phyloP scores from a whole-genome alignment of 176 grass and related monocot genomes.

The Tillandsia fasciculata region DNA sequence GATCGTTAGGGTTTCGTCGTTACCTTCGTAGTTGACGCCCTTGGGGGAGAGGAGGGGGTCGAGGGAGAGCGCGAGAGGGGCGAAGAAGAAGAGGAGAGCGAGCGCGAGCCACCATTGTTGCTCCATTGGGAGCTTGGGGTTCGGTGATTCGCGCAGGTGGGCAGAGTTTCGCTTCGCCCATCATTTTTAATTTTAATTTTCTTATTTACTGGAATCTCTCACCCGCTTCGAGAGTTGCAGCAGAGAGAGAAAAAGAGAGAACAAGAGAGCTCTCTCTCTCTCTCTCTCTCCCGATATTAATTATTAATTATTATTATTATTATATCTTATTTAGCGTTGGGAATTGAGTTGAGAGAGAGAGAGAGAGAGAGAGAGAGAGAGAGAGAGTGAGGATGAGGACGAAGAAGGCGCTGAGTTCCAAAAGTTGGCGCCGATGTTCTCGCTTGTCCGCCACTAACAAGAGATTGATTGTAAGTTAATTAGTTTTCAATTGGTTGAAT shows the following conservation, averaged over 20 bases:
- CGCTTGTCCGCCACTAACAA: not conserved
- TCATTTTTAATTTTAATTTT: too few relatives aligned
- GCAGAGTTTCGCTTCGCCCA: too few relatives aligned
- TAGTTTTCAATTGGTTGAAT: not conserved
- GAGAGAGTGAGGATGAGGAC: not conserved
- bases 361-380: slow-evolving; percentile 11
- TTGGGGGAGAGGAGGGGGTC: slow-evolving; percentile 91
- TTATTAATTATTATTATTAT: not conserved
- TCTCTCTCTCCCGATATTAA: not conserved
- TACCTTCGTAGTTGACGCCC: slow-evolving; percentile 95
- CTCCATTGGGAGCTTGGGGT: too few relatives aligned
- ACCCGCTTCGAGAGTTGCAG: too few relatives aligned
- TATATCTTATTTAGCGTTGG: not conserved
- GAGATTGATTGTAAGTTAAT: not conserved
- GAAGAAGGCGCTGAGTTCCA: not conserved
- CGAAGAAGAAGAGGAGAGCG: not conserved
- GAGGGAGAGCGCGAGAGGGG: slow-evolving; percentile 16
- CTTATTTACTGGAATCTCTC: too few relatives aligned
- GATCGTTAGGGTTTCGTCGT: not conserved
- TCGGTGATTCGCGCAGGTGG: too few relatives aligned
- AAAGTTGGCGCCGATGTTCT: not conserved
- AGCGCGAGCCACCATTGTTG: too few relatives aligned
- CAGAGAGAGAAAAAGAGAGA: too few relatives aligned
- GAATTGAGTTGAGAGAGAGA: not conserved
- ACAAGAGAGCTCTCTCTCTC: slow-evolving; percentile 1